Percentiles rank a stretch among this genome's conserved stretches.
These are phyloP conservation scores for Acrocalymma vagum DNA, from an alignment of 2,329 filamentous ascomycete genomes.

Conservation along the genomic window DNA sequence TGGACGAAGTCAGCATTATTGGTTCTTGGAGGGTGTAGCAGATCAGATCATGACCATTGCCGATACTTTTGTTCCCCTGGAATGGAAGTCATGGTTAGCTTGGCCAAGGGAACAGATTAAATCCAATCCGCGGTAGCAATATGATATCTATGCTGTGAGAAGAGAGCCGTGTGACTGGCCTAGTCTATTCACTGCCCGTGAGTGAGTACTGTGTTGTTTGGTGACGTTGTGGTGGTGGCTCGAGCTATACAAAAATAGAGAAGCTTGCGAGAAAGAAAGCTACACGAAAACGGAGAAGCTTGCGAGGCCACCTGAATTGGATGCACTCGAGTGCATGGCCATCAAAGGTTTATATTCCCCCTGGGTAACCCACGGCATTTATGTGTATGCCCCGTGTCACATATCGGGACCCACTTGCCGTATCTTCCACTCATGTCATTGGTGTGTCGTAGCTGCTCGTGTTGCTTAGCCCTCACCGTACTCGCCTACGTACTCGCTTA, in stretches of 20 bases:
- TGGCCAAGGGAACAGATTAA: constrained; percentile 39
- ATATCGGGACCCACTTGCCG: neutral
- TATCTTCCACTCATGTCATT: constrained; percentile 1
- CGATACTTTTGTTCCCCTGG: constrained; percentile 30
- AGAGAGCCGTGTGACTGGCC: neutral
- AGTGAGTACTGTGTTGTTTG: neutral
- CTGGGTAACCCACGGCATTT: no score
- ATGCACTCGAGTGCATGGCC: neutral
- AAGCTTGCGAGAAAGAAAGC: constrained; percentile 13
- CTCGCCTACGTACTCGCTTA: no score
- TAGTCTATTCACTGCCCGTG: neutral
- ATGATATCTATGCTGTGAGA: constrained; percentile 8
- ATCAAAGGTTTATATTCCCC: no score
- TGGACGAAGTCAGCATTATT: constrained; percentile 23
- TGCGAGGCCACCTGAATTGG: constrained; percentile 8
- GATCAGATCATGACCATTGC: constrained; percentile 34
- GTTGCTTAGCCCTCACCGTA: no score
- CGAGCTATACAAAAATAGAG: constrained; percentile 4
- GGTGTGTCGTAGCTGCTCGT: no score
- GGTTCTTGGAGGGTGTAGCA: constrained; percentile 34
- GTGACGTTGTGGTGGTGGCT: neutral
- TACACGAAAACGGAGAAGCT: constrained; percentile 10
- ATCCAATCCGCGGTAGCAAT: constrained; percentile 9
- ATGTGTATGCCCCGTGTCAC: no score
- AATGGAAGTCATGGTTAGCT: constrained; percentile 37